Percentiles rank a stretch among this genome's conserved stretches.
Evolutionary conservation across 164 flowering plant species (phyloP).

Genomic region (Macadamia integrifolia): DNA sequence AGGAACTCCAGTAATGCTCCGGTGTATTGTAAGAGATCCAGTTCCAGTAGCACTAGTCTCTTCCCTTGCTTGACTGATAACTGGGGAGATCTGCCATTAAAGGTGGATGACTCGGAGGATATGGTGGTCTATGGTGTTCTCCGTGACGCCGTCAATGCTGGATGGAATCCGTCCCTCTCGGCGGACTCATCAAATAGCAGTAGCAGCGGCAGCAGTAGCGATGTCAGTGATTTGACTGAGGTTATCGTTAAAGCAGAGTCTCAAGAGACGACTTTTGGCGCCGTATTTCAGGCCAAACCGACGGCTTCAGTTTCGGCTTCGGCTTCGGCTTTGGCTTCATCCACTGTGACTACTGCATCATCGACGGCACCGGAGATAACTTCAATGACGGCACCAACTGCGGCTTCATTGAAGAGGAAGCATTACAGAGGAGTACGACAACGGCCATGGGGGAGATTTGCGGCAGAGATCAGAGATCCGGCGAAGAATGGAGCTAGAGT

Average conservation of each 20-base stretch:
- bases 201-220: background rate
- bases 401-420: conserved; percentile 20
- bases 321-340: background rate
- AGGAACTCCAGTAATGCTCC: conserved; percentile 9
- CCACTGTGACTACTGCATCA: background rate
- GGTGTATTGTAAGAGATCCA: conserved; percentile 37
- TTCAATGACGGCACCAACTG: background rate
- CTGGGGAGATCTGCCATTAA: conserved; percentile 82
- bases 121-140: conserved; percentile 65
- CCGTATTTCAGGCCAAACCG: background rate
- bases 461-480: conserved; percentile 42
- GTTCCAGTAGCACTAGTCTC: conserved; percentile 34
- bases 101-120: conserved; percentile 76
- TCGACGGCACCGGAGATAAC: background rate
- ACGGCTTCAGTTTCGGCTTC: background rate
- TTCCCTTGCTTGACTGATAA: conserved; percentile 53
- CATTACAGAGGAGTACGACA: conserved; percentile 42
- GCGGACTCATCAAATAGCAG: background rate
- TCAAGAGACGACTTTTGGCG: background rate
- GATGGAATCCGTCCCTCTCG: conserved; percentile 49
- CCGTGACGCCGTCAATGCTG: conserved; percentile 54
- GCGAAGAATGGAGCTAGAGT: conserved; percentile 47
- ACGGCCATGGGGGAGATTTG: conserved; percentile 44
- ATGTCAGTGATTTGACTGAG: background rate
- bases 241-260: background rate